These are phyloP conservation scores for Vaccinium myrtillus DNA, from an alignment of 148 eudicot genomes.

Conservation along the genomic window DNA sequence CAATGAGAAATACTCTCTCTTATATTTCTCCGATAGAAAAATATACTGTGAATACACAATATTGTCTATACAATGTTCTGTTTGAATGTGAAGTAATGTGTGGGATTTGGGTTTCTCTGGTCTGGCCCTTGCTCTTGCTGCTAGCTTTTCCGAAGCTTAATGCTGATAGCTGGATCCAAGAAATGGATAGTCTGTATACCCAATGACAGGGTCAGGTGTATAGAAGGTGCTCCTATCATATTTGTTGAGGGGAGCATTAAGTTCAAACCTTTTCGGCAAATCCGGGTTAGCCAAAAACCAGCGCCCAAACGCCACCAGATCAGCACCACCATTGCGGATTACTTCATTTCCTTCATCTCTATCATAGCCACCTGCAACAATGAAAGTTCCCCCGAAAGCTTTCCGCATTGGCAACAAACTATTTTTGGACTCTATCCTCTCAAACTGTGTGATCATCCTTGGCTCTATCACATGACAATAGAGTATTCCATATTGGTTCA, in stretches of 20 bases:
- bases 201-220: constrained; percentile 21
- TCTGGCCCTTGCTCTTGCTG: background rate
- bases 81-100: background rate
- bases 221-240: constrained; percentile 27
- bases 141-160: background rate
- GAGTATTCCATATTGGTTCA: constrained; percentile 15
- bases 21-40: background rate
- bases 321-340: background rate
- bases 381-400: background rate
- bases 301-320: background rate
- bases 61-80: background rate
- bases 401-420: constrained; percentile 6
- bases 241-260: constrained; percentile 30
- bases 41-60: background rate
- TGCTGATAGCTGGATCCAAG: background rate
- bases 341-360: background rate
- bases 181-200: constrained; percentile 37
- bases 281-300: constrained; percentile 18
- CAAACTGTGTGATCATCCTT: constrained; percentile 10
- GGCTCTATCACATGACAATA: constrained; percentile 32
- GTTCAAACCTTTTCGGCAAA: constrained; percentile 24
- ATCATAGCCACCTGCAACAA: background rate
- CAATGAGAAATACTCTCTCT: background rate
- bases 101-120: background rate
- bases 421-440: background rate